Evolutionary conservation across 805 yeast species (phyloP).

Genomic region (Saccharomycopsis sp.): DNA sequence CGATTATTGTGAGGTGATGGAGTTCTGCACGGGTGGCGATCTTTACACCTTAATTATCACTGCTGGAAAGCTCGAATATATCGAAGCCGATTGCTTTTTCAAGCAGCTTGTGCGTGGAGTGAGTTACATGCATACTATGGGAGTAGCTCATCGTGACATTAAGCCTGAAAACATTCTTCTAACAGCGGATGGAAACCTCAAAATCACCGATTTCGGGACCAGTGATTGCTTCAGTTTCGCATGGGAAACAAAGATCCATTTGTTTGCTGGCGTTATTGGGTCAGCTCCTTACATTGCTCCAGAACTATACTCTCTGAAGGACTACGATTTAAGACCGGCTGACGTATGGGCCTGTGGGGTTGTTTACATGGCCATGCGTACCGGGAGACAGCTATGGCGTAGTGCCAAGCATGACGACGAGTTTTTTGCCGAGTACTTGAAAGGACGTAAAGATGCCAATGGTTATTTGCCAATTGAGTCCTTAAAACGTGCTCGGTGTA

Average conservation of each 20-base stretch:
- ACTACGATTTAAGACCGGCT: constrained; percentile 75
- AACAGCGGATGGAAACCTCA: constrained; percentile 64
- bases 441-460: constrained; percentile 69
- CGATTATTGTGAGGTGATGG: constrained; percentile 82
- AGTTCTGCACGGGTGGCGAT: constrained; percentile 78
- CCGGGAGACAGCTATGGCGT: constrained; percentile 92
- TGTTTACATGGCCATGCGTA: constrained; percentile 87
- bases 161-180: constrained; percentile 81
- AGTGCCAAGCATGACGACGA: constrained; percentile 70
- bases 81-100: constrained; percentile 87
- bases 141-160: constrained; percentile 83
- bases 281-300: constrained; percentile 90
- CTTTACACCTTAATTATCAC: constrained; percentile 67
- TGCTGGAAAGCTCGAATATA: constrained; percentile 69
- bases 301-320: constrained; percentile 60
- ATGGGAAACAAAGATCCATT: constrained; percentile 64
- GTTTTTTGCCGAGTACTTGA: constrained; percentile 66
- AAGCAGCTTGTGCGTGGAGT: constrained; percentile 82
- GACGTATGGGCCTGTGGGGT: constrained; percentile 95
- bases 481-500: constrained; percentile 78
- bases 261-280: constrained; percentile 75
- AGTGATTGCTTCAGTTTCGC: constrained; percentile 80
- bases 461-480: constrained; percentile 91
- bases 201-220: constrained; percentile 86
- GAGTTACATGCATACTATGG: constrained; percentile 82